Conservation (phyloP, 1,284 basidiomycete species). For the Athelia psychrophila region DNA sequence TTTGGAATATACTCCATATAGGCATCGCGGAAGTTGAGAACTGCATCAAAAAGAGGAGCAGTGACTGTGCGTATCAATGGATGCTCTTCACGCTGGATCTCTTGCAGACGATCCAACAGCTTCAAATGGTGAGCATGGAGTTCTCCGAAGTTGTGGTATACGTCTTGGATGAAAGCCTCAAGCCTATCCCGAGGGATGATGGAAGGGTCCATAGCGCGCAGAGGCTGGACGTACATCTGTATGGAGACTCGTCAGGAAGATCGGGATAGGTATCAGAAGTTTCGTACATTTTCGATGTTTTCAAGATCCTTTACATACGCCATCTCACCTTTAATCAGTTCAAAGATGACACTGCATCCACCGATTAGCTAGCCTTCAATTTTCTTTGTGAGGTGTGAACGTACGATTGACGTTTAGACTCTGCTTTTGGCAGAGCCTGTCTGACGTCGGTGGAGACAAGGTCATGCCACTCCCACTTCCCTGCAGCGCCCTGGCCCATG, state of each 20-base stretch:
- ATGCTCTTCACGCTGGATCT: conserved; percentile 89
- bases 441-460: conserved; percentile 71
- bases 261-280: conserved; percentile 3
- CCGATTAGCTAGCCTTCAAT: conserved; percentile 3
- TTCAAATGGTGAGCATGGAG: conserved; percentile 72
- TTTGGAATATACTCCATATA: conserved; percentile 93
- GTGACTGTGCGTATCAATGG: conserved; percentile 83
- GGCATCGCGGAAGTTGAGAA: conserved; percentile 89
- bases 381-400: conserved; percentile 27
- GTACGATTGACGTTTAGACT: conserved; percentile 86
- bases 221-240: conserved; percentile 75
- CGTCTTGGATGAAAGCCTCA: conserved; percentile 80
- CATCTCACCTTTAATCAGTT: conserved; percentile 96
- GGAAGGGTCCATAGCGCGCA: conserved; percentile 72
- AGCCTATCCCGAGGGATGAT: conserved; percentile 75
- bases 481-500: conserved; percentile 73
- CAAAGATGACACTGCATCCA: conserved; percentile 78
- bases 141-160: conserved; percentile 91
- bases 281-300: conserved; percentile 74
- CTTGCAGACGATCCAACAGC: conserved; percentile 79
- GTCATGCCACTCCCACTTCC: conserved; percentile 86
- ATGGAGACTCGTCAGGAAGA: conserved; percentile 6
- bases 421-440: conserved; percentile 67
- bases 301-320: conserved; percentile 92
- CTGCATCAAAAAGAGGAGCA: conserved; percentile 84